Base-by-base conservation (phyloP, 106 monocot species). In the Acanthochlamys bracteata region DNA sequence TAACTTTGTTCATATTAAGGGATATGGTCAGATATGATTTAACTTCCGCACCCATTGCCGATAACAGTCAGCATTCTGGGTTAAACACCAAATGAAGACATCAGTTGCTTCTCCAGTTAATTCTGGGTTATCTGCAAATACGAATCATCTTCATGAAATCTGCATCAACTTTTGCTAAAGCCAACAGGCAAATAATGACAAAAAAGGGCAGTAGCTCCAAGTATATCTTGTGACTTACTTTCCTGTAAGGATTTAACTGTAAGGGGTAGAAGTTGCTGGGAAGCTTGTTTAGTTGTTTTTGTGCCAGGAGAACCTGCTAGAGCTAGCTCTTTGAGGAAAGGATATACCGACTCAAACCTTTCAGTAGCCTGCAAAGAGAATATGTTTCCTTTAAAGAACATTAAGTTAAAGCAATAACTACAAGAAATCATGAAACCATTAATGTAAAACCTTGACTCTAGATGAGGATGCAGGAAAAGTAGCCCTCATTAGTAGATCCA, bases 61-160 rank as follows among this genome's bases (percentile, higher is more conserved):
- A 78, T 88, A 84, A 60, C 86, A 89, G 24, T 89, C 98, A 14
- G 65, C 17, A 69, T 83, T 99, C 75, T 99, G 92, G 66, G 70
- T 58, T 77, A 99, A 84, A 83, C 98, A 99, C 98, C 98, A 92
- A 55, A 99, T 77, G 66, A 99, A 99, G 26, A 89, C 55, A 61
- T 76, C 81, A 57, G 75, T 57, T 26, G 98, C 92, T 69, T 99
- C 98, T 64, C 70, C 73, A 20, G 68, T 73, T 54, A 99, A 73
- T 26, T 74, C 83, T 20, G 75, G 66, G 63, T 80, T 83, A 20
- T 83, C 98, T 99, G 81, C 27, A 69, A 58, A 54, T 27, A 21
- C 0, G 1, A 21, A 24, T 27, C 49, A 19, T 64, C 47, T 20
- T 39, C 58, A 24, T 14, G 27, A 41, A n/a, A 12, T 20, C 24